Base-by-base conservation (phyloP, 2,329 filamentous ascomycete genomes). In the Hirsutella minnesotensis region DNA sequence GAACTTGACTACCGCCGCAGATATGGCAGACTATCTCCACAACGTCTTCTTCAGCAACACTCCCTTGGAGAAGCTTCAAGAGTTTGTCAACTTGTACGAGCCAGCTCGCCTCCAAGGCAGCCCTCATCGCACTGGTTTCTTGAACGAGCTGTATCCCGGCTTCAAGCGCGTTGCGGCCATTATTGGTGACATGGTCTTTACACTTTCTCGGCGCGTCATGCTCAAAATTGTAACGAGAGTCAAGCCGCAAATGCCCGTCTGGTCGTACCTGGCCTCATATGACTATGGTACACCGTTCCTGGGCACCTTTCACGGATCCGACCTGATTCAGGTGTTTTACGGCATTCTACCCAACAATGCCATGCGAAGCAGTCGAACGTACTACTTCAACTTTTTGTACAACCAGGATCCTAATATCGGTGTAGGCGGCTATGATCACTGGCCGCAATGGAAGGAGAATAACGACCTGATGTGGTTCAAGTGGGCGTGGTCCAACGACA, bases 131-230 rank as follows among this genome's bases (percentile, higher is more conserved):
- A 89, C 84, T 0, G 67, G 74, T 1, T 47, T 73, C 9, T 49
- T 81, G n/a, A 85, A 90, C 63, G 79, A 82, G 53, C 68, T 78
- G 53, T 88, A 85, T 55, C 83, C 85, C 0, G 75, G 85, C 49
- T 89, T 79, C 69, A 90, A 89, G 61, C 81, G 83, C 13, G 65
- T 87, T 0, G 79, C 83, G 2, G 84, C 85, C 30, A 75, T 90
- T 22, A 65, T 89, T 0, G 86, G 86, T 13, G 86, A 92, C 55
- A 53, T 87, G 0, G 75, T 75, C 2, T 90, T 92, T 61, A 89
- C 81, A 0, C 68, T 92, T 0, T 75, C 77, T 0, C 77, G 85
- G 1, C 77, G 86, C 15, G 46, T 70, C 5, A 80, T 85, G 57
- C 72, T 92, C 19, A 55, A 68, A 12, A 45, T 54, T 0, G 59